Evolutionary conservation across 2,329 filamentous ascomycete genomes (phyloP).

Genomic region (Fusarium sp.): DNA sequence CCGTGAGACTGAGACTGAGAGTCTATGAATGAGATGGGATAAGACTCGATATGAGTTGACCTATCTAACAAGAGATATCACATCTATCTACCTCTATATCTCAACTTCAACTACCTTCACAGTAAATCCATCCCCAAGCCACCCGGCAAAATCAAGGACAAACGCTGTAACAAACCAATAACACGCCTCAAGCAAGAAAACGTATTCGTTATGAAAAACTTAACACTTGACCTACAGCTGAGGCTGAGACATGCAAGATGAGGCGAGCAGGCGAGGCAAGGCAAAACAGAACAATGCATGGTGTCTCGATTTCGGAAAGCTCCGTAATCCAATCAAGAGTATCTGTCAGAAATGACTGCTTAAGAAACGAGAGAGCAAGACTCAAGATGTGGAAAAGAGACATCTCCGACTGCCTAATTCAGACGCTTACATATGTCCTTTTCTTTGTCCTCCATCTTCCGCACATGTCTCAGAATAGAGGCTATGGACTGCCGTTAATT

Average conservation of each 20-base stretch:
- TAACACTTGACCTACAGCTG: slow-evolving; percentile 6
- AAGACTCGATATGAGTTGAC: neutral
- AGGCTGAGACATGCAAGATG: slow-evolving; percentile 35
- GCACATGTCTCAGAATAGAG: too few relatives aligned
- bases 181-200: slow-evolving; percentile 3
- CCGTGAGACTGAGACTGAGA: slow-evolving; percentile 1
- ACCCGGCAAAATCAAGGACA: neutral
- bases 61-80: neutral
- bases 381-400: neutral
- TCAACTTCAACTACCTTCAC: neutral
- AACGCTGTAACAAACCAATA: neutral
- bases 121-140: neutral
- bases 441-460: too few relatives aligned
- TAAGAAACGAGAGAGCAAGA: neutral
- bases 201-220: slow-evolving; percentile 1
- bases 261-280: neutral
- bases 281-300: neutral
- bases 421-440: neutral
- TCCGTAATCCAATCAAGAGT: slow-evolving; percentile 24
- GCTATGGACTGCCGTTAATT: too few relatives aligned
- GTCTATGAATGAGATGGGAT: neutral
- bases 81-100: too few relatives aligned
- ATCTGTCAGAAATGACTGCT: slow-evolving; percentile 18
- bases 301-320: slow-evolving; percentile 17
- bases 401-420: slow-evolving; percentile 13